Conservation (phyloP, 169 alveolate species). For the Plasmodium gallinaceum region DNA sequence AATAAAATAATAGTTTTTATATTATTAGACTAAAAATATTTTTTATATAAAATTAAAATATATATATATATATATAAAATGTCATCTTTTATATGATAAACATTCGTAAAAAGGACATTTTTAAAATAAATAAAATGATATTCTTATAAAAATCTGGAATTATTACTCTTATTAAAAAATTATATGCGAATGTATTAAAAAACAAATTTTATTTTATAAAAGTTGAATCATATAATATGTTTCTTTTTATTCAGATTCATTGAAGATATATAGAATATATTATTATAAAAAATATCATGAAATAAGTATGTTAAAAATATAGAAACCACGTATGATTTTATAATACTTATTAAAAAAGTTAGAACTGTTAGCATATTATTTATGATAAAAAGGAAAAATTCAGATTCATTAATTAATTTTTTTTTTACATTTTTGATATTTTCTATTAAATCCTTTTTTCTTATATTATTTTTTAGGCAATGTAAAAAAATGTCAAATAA, state of each 20-base stretch:
- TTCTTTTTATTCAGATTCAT: background rate
- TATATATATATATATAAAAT: too few species aligned
- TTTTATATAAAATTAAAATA: too few species aligned
- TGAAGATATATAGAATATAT: constrained; percentile 3
- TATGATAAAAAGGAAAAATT: constrained; percentile 16
- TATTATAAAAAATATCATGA: constrained; percentile 52
- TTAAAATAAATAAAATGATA: background rate
- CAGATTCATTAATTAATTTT: constrained; percentile 29
- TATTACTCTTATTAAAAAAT: too few species aligned
- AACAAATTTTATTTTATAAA: too few species aligned
- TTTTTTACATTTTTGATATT: constrained; percentile 22
- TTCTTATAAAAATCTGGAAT: background rate
- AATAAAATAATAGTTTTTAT: too few species aligned
- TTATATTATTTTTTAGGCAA: constrained; percentile 25
- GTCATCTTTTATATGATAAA: too few species aligned
- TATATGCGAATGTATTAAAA: too few species aligned
- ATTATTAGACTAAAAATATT: too few species aligned
- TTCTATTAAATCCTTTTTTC: constrained; percentile 11
- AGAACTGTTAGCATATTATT: constrained; percentile 23
- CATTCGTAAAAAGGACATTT: too few species aligned
- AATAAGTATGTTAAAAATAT: constrained; percentile 63
- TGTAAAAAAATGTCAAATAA: constrained; percentile 20
- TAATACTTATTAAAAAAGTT: constrained; percentile 33
- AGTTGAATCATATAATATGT: too few species aligned
- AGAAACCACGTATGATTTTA: constrained; percentile 32